These are phyloP conservation scores for Acanthamoeba healyi DNA, from an alignment of 208 protist species.

Conservation along the genomic window DNA sequence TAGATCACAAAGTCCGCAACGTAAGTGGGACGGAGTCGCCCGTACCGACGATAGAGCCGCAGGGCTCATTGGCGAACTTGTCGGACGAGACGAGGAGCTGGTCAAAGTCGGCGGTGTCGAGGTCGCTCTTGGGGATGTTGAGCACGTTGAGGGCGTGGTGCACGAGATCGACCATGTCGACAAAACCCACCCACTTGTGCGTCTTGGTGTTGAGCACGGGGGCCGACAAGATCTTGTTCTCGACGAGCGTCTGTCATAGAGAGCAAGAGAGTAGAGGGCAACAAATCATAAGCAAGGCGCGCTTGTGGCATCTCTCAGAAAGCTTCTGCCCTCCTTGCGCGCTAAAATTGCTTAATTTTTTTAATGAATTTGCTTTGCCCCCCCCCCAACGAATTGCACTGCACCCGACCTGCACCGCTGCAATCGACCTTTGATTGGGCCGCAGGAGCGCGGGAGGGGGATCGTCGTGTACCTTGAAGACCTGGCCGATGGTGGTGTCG, in stretches of 20 bases:
- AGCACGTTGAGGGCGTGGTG: slow-evolving; percentile 70
- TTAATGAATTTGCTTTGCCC: too few species aligned
- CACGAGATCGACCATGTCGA: slow-evolving; percentile 81
- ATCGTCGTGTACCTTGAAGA: slow-evolving; percentile 21
- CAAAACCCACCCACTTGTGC: slow-evolving; percentile 75
- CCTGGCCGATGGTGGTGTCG: slow-evolving; percentile 19
- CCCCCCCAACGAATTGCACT: too few species aligned
- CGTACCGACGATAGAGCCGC: slow-evolving; percentile 74
- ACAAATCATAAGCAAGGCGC: too few species aligned
- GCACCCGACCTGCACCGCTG: too few species aligned
- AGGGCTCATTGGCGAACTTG: slow-evolving; percentile 68
- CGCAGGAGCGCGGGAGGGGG: too few species aligned
- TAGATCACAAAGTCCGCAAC: background rate
- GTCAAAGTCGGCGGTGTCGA: slow-evolving; percentile 57
- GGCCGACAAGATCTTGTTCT: slow-evolving; percentile 78
- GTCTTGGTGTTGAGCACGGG: slow-evolving; percentile 53
- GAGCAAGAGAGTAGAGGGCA: background rate
- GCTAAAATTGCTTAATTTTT: too few species aligned
- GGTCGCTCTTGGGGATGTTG: slow-evolving; percentile 66
- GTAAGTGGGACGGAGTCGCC: background rate
- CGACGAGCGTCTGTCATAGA: slow-evolving; percentile 74
- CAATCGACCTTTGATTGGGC: background rate
- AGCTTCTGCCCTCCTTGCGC: too few species aligned
- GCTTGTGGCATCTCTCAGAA: too few species aligned
- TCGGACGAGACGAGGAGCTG: slow-evolving; percentile 63